Conservation (phyloP, 257 asterid species). For the Salvia rosmarinus region DNA sequence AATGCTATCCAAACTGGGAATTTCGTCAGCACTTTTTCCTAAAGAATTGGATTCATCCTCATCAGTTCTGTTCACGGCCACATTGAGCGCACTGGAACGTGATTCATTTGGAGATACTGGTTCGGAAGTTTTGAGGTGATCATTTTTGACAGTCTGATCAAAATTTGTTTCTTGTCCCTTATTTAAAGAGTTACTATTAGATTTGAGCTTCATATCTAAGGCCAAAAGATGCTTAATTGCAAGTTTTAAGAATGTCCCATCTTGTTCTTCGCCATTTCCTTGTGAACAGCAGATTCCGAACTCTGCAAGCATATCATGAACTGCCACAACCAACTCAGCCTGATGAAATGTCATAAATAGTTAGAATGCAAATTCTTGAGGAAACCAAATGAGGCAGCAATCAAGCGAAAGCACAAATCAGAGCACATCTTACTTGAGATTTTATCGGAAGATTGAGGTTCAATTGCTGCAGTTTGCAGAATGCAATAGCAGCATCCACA, state of each 20-base stretch:
- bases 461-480: conserved; percentile 84
- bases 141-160: conserved; percentile 47
- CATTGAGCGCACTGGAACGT: conserved; percentile 42
- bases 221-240: conserved; percentile 89
- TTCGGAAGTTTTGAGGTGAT: conserved; percentile 46
- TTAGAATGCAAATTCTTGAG: conserved; percentile 22
- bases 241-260: conserved; percentile 85
- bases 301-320: conserved; percentile 98
- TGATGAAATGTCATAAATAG: conserved; percentile 41
- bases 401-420: conserved; percentile 24
- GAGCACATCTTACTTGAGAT: conserved; percentile 69
- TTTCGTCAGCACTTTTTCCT: conserved; percentile 45
- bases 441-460: conserved; percentile 63
- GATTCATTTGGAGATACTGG: conserved; percentile 45
- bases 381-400: conserved; percentile 25
- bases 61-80: conserved; percentile 43
- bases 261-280: conserved; percentile 81
- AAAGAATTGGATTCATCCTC: conserved; percentile 39
- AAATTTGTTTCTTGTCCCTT: conserved; percentile 52
- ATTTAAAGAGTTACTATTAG: conserved; percentile 46
- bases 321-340: conserved; percentile 83
- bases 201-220: conserved; percentile 90
- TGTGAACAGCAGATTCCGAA: conserved; percentile 93
- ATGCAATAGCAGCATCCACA: conserved; percentile 88
- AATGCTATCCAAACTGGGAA: conserved; percentile 42